phyloP scores from a whole-genome alignment of 176 grass and related monocot species.

The Aegilops tauschii region DNA sequence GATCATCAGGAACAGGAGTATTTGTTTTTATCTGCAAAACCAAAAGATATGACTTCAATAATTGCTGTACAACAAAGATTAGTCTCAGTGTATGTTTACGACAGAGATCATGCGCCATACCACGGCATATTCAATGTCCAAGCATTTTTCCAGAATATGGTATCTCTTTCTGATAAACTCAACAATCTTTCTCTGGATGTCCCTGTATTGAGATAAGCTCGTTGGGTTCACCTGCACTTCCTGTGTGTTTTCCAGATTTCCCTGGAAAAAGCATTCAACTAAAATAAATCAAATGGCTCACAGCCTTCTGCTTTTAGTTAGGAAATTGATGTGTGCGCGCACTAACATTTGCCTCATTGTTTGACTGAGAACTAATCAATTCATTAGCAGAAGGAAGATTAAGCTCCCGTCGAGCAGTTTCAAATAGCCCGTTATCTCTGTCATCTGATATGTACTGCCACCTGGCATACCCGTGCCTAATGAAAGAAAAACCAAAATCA shows the following conservation, averaged over 20 bases:
- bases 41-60: constrained; percentile 1
- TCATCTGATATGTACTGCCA: constrained; percentile 97
- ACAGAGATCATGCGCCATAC: constrained; percentile 37
- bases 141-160: constrained; percentile 85
- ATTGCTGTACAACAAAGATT: not conserved
- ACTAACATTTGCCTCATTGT: constrained; percentile 59
- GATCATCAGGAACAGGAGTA: constrained; percentile 68
- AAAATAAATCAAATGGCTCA: constrained; percentile 9
- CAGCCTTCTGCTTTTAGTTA: constrained; percentile 1
- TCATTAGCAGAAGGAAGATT: constrained; percentile 63
- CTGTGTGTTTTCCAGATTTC: constrained; percentile 64
- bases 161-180: constrained; percentile 96
- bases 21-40: constrained; percentile 57
- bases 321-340: constrained; percentile 9
- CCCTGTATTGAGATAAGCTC: constrained; percentile 59
- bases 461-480: constrained; percentile 96
- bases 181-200: constrained; percentile 83
- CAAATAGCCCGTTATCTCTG: constrained; percentile 66
- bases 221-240: constrained; percentile 43
- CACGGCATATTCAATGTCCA: constrained; percentile 91
- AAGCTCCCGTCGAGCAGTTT: constrained; percentile 74
- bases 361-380: constrained; percentile 47
- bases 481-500: constrained; percentile 20
- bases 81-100: constrained; percentile 1
- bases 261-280: constrained; percentile 45